Evolutionary conservation across 129 eudicot species (phyloP).

Genomic region (Centrapalus pauciflorus): DNA sequence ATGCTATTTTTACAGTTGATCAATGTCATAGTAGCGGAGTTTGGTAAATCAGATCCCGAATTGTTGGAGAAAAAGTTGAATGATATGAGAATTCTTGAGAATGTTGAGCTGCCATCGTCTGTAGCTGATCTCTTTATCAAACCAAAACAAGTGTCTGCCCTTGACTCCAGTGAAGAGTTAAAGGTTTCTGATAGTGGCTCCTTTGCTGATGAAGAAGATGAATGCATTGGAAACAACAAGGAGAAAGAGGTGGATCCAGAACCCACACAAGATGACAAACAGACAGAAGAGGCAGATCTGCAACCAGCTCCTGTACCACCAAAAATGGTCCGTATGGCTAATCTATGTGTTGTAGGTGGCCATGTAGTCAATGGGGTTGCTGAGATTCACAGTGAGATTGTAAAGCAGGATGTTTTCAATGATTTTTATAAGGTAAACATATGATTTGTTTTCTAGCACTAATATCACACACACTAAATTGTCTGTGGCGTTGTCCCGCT

Average conservation of each 20-base stretch:
- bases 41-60: conserved; percentile 72
- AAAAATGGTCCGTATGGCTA: conserved; percentile 93
- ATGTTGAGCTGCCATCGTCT: conserved; percentile 73
- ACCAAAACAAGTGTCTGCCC: conserved; percentile 37
- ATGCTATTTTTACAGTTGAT: conserved; percentile 53
- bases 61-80: conserved; percentile 61
- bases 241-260: conserved; percentile 27
- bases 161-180: conserved; percentile 31
- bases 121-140: conserved; percentile 49
- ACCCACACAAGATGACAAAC: conserved; percentile 23
- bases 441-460: background rate
- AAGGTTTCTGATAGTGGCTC: conserved; percentile 29
- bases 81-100: conserved; percentile 83
- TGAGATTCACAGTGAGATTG: conserved; percentile 94
- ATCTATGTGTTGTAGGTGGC: conserved; percentile 91
- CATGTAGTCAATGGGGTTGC: conserved; percentile 98
- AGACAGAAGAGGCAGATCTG: conserved; percentile 21
- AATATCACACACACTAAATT: background rate
- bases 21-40: conserved; percentile 55
- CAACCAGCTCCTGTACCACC: conserved; percentile 54
- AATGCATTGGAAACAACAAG: conserved; percentile 29
- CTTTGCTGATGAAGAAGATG: conserved; percentile 27
- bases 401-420: conserved; percentile 78
- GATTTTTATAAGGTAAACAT: conserved; percentile 75
- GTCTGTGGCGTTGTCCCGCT: conserved; percentile 1